These are phyloP conservation scores for Venturia carpophila DNA, from an alignment of 2,329 filamentous ascomycete genomes.

Conservation along the genomic window DNA sequence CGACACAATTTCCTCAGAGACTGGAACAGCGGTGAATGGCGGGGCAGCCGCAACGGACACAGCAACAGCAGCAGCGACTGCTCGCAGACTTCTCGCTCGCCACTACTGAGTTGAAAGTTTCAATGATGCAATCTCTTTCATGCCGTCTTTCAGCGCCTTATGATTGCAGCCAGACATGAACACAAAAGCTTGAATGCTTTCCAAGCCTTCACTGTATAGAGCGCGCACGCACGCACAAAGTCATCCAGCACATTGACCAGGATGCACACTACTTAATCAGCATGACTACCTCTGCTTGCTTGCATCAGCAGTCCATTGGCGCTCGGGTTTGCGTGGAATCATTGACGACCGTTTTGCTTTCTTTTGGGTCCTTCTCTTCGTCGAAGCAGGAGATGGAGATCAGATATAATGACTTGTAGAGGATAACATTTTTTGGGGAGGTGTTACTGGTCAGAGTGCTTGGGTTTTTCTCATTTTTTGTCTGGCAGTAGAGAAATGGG, in stretches of 20 bases:
- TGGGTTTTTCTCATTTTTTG: conserved; percentile 8
- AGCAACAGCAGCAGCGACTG: not conserved
- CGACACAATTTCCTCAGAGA: conserved; percentile 45
- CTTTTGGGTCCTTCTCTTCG: conserved; percentile 9
- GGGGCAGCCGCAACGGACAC: conserved; percentile 17
- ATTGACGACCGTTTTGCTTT: not conserved
- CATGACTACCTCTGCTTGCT: not conserved
- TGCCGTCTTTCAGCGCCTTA: conserved; percentile 2
- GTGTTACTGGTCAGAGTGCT: conserved; percentile 5
- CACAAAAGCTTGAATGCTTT: not conserved
- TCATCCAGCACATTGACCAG: not conserved
- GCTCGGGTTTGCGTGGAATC: conserved; percentile 2
- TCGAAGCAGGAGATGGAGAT: not conserved
- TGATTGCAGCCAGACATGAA: conserved; percentile 5
- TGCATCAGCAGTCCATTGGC: not conserved
- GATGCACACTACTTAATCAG: not conserved
- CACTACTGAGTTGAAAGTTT: not conserved
- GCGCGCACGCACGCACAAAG: not conserved
- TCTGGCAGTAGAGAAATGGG: not conserved
- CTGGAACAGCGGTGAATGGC: conserved; percentile 39
- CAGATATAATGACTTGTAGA: conserved; percentile 12
- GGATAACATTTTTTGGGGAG: conserved; percentile 1
- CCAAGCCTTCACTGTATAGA: not conserved
- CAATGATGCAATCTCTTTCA: not conserved
- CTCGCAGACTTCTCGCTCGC: not conserved